A percentile compares a stretch with the other conserved stretches of the same genome.
Conservation (phyloP, 2,329 filamentous ascomycete species). For the Ophiostoma himal-ulmi region DNA sequence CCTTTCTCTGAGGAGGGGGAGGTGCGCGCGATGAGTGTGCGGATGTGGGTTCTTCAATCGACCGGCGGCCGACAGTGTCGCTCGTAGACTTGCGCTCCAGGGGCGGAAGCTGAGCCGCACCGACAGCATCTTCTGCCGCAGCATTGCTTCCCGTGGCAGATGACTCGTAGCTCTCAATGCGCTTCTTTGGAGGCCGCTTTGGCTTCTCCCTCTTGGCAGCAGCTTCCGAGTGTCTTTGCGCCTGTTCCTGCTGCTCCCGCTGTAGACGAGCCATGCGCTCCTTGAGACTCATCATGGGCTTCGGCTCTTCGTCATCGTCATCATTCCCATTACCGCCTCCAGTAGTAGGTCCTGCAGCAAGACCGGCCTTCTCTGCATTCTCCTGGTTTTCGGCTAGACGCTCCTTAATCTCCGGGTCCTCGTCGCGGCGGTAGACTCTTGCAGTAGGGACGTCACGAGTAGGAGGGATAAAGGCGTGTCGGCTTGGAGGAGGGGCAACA, state of each 20-base stretch:
- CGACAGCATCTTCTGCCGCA: slow-evolving; percentile 31
- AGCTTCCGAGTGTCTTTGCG: slow-evolving; percentile 71
- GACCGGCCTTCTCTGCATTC: slow-evolving; percentile 61
- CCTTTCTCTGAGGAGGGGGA: slow-evolving; percentile 47
- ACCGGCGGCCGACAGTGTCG: slow-evolving; percentile 45
- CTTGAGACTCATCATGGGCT: slow-evolving; percentile 86
- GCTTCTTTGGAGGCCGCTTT: slow-evolving; percentile 69
- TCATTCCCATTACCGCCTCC: slow-evolving; percentile 28
- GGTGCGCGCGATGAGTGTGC: slow-evolving; percentile 36
- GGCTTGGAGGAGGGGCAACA: slow-evolving; percentile 87
- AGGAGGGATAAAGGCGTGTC: slow-evolving; percentile 81
- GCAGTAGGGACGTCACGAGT: slow-evolving; percentile 62
- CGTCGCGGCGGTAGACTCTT: slow-evolving; percentile 78
- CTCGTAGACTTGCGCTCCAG: slow-evolving; percentile 45
- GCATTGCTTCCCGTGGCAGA: slow-evolving; percentile 8
- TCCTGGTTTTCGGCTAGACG: slow-evolving; percentile 60
- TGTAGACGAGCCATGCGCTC: slow-evolving; percentile 92
- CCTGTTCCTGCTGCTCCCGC: slow-evolving; percentile 87
- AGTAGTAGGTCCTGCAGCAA: slow-evolving; percentile 25
- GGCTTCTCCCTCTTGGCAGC: slow-evolving; percentile 80
- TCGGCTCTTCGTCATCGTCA: slow-evolving; percentile 74
- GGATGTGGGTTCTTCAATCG: slow-evolving; percentile 43
- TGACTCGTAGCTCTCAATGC: slow-evolving; percentile 44
- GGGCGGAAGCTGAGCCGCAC: slow-evolving; percentile 33
- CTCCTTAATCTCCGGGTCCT: slow-evolving; percentile 69